Base-by-base conservation (phyloP, 1,284 basidiomycete genomes). In the Sanghuangporus baumii region DNA sequence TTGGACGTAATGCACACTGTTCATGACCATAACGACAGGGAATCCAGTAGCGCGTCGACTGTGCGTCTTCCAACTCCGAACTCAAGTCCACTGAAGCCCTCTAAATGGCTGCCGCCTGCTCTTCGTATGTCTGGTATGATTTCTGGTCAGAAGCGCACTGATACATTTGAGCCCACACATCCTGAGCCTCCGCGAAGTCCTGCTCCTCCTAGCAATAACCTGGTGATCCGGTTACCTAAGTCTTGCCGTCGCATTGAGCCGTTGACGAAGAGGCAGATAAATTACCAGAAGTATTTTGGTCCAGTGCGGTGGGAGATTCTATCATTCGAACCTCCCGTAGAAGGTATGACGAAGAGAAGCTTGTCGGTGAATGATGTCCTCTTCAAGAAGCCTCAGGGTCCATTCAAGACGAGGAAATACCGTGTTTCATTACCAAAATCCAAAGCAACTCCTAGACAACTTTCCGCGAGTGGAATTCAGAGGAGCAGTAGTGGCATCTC, bases 271-370 rank as follows among this genome's bases (percentile, higher is more conserved):
- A 79, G 74, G 65, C 83, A 86, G 66, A 56, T 80, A 14, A 64
- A 62, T 58, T 56, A 55, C 23, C 34, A 66, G 9, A 57, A 48
- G 26, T 40, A 48, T 37, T 55, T 47, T 48, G 62, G 59, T 37
- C 68, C 75, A 37, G 71, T 83, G 7, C 82, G 83, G 47, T 82
- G 85, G 71, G 90, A 93, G 66, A 79, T 86, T 14, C 76, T 91
- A 62, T 87, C 89, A 3, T 93, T 89, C 76, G 82, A 86, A 34
- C 91, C 93, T 34, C 88, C 89, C 6, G 79, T 92, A 7, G 82
- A 84, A 63, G 83, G 83, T 46, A 86, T 90, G 78, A 82, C 72
- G 55, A 79, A 77, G 31, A 77, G 78, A 46, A 85, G 87, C 54
- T 77, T 91, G 41, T 86, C 85, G 3, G 68, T 91, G 36, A 88